Base-by-base conservation (phyloP, 2,329 filamentous ascomycete genomes). In the Xylaria sp. region DNA sequence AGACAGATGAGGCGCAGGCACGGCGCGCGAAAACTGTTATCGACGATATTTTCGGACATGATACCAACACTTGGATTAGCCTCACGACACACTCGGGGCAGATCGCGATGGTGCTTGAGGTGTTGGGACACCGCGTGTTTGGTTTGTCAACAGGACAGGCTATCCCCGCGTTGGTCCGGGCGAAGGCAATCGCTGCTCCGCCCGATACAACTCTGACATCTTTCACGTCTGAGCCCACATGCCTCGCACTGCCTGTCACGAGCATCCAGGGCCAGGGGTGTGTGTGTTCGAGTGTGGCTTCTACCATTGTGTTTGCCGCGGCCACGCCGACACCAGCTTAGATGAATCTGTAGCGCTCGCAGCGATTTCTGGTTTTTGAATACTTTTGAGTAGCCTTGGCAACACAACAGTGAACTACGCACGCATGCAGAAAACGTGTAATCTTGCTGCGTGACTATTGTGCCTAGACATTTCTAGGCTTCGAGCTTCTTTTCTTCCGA, bases 131-230 rank as follows among this genome's bases (percentile, higher is more conserved):
- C 74, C 84, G 86, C n/a, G 72, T 80, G 2, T 93, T 92, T 76
- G 78, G 81, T 2, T 81, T 93, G 13, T 83, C 82, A n/a, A 93
- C 91, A 0, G 91, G 91, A 9, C 86, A 89, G 66, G 86, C 91
- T 8, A 90, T 93, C 34, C 90, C 91, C 0, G 89, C 91, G 2
- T 83, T 93, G 1, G 86, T 93, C 41, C 88, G 87, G 78, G 89
- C 87, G 0, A 83, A 87, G 73, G 85, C 82, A 52, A 66, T 82
- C 0, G 57, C 66, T 20, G 58, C 37, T 4, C 70, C 75, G n/a
- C 74, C 72, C 66, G 78, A 75, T 2, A 76, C 77, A n/a, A 79
- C 78, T n/a, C 77, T 79, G 25, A 71, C 72, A 5, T 77, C 79
- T 4, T 84, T 81, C 76, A 78, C 79, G 34, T 70, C 79, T 0